phyloP scores from a whole-genome alignment of 495 filamentous ascomycete species.

The Clavariopsis aquatica region DNA sequence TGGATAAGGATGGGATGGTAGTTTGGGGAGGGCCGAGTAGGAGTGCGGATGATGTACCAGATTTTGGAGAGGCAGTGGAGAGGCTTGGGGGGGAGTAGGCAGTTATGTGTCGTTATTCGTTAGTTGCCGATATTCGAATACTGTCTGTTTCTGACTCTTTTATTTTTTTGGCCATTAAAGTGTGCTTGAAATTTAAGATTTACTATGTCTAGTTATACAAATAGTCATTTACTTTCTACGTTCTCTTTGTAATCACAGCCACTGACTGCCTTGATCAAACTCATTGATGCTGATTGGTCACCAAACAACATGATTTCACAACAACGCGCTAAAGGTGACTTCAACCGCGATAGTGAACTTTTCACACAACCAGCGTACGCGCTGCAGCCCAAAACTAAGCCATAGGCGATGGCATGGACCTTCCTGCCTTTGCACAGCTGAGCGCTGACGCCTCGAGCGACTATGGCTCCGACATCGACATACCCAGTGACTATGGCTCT shows the following conservation, averaged over 20 bases:
- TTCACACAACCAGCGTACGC: not conserved
- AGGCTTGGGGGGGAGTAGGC: not conserved
- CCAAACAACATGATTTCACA: not conserved
- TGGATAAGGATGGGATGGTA: conserved; percentile 54
- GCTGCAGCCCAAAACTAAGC: not conserved
- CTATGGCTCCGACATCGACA: conserved; percentile 29
- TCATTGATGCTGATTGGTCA: not conserved
- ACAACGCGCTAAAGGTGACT: not conserved
- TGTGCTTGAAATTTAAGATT: too few species aligned
- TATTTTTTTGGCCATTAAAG: too few species aligned
- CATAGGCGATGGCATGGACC: conserved; percentile 22
- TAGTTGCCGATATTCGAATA: too few species aligned
- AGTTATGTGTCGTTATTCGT: too few species aligned
- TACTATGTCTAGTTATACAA: too few species aligned
- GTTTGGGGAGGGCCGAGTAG: conserved; percentile 49
- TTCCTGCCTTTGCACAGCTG: not conserved
- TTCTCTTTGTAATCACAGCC: too few species aligned
- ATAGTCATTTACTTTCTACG: too few species aligned
- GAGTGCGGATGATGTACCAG: conserved; percentile 52
- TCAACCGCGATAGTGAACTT: not conserved
- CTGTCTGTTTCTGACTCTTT: too few species aligned
- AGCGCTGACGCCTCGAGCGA: conserved; percentile 5
- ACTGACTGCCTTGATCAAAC: too few species aligned
- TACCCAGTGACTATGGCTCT: conserved; percentile 46
- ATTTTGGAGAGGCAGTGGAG: conserved; percentile 52